phyloP scores from a whole-genome alignment of 768 basidiomycete genomes.

The Tylopilus rubrobrunneus region DNA sequence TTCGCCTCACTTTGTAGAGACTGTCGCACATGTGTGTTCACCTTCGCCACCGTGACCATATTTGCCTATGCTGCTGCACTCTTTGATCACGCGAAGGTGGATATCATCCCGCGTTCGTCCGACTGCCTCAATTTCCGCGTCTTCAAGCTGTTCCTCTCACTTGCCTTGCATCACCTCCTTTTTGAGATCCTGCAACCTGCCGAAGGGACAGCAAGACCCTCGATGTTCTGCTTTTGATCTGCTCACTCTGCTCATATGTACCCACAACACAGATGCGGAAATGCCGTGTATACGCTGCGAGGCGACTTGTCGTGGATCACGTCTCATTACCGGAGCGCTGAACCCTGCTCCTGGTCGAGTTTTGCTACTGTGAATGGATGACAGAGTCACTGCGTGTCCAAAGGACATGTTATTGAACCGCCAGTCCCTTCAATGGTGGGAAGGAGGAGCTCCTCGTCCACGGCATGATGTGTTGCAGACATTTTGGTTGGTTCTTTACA shows the following conservation, averaged over 20 bases:
- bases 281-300: conserved; percentile 4
- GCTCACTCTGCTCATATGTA: conserved; percentile 22
- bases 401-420: no score
- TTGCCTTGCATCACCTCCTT: conserved; percentile 22
- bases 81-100: conserved; percentile 18
- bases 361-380: no score
- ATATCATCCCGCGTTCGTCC: conserved; percentile 25
- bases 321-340: conserved; percentile 5
- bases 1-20: background rate
- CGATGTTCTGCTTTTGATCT: conserved; percentile 20
- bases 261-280: conserved; percentile 17
- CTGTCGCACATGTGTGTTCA: background rate
- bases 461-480: no score
- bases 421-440: no score
- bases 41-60: conserved; percentile 9
- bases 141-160: conserved; percentile 29
- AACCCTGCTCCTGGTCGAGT: conserved; percentile 7
- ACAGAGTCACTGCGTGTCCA: no score
- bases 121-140: conserved; percentile 28
- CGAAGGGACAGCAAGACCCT: conserved; percentile 21
- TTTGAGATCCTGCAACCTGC: no score
- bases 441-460: background rate
- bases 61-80: conserved; percentile 7
- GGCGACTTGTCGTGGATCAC: conserved; percentile 13
- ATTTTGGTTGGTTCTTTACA: no score